phyloP scores from a whole-genome alignment of 345 rosid species.

The Salix exigua region DNA sequence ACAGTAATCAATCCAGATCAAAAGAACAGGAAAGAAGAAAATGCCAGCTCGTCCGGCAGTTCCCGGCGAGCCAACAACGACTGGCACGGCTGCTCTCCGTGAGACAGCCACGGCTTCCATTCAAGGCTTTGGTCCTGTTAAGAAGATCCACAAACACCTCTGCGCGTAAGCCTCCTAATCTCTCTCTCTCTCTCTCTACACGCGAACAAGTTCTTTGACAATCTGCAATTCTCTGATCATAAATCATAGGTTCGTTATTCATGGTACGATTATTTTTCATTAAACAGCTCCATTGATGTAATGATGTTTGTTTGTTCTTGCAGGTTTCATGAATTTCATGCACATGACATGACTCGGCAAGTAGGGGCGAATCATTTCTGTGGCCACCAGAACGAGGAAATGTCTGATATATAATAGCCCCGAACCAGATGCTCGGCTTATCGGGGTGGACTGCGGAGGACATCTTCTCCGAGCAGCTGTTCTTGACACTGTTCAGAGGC shows the following conservation, averaged over 20 bases:
- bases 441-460: conserved; percentile 77
- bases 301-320: neutral
- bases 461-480: conserved; percentile 61
- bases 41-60: conserved; percentile 43
- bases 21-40: neutral
- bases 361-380: conserved; percentile 82
- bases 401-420: conserved; percentile 68
- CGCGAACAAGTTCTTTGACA: neutral
- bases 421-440: conserved; percentile 47
- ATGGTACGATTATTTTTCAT: no score
- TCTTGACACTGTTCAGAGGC: conserved; percentile 54
- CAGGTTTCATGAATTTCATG: conserved; percentile 72
- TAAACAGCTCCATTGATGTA: neutral
- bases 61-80: conserved; percentile 57
- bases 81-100: conserved; percentile 45
- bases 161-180: no score
- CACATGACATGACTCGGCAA: conserved; percentile 73
- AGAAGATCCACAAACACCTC: no score
- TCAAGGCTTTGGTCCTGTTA: no score
- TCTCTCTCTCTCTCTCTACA: neutral
- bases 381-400: conserved; percentile 70
- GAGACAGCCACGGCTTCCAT: conserved; percentile 60
- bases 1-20: neutral
- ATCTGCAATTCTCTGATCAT: neutral
- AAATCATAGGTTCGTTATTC: neutral